Evolutionary conservation across 179 eudicot genomes (phyloP).

Genomic region (Drosera spatulata): DNA sequence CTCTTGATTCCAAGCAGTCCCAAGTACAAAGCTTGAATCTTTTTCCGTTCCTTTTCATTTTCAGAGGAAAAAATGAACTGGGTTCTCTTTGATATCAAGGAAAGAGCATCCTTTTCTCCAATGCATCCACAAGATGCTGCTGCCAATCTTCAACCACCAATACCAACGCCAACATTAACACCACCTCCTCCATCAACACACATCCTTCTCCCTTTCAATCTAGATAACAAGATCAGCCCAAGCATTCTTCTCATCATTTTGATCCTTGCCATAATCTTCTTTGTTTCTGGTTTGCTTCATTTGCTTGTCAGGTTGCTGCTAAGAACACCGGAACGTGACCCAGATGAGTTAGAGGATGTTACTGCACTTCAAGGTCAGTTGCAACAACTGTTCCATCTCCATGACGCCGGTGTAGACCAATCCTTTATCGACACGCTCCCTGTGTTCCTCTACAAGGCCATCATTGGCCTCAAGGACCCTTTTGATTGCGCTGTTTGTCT

Average conservation of each 20-base stretch:
- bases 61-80: constrained; percentile 14
- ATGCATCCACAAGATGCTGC: constrained; percentile 15
- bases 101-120: constrained; percentile 13
- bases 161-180: too few species aligned
- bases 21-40: constrained; percentile 16
- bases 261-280: constrained; percentile 51
- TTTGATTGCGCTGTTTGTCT: constrained; percentile 95
- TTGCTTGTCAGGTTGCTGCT: constrained; percentile 44
- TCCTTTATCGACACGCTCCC: constrained; percentile 78
- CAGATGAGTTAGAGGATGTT: constrained; percentile 41
- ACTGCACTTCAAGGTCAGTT: constrained; percentile 81
- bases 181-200: too few species aligned
- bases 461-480: constrained; percentile 66
- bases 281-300: constrained; percentile 24
- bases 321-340: constrained; percentile 38
- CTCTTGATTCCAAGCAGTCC: not conserved
- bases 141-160: constrained; percentile 3
- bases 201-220: constrained; percentile 8
- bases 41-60: constrained; percentile 3
- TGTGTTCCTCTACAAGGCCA: constrained; percentile 54
- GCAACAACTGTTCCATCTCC: constrained; percentile 75
- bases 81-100: constrained; percentile 17
- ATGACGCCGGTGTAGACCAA: constrained; percentile 86
- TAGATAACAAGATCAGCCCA: constrained; percentile 60
- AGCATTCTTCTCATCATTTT: constrained; percentile 60